These are phyloP conservation scores for Monilinia laxa DNA, from an alignment of 2,329 filamentous ascomycete genomes.

Conservation along the genomic window DNA sequence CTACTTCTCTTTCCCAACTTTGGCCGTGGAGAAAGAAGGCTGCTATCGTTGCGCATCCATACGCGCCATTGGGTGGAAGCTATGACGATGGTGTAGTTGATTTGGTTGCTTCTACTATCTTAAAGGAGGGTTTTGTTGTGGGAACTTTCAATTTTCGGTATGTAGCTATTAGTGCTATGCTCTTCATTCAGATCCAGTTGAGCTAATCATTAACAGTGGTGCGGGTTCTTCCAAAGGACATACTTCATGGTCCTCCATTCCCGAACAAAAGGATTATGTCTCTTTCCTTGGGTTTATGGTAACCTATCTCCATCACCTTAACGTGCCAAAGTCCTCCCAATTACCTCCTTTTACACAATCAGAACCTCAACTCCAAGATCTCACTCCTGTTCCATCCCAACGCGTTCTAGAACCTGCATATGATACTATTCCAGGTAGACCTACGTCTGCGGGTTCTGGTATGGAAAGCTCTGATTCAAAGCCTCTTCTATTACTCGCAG, in stretches of 20 bases:
- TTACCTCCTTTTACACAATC: conserved; percentile 26
- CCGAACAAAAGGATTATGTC: conserved; percentile 79
- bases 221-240: conserved; percentile 70
- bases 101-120: conserved; percentile 56
- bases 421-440: conserved; percentile 9
- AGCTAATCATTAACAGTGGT: conserved; percentile 56
- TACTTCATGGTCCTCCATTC: conserved; percentile 83
- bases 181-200: neutral
- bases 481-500: conserved; percentile 60
- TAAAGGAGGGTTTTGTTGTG: conserved; percentile 72
- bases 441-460: neutral
- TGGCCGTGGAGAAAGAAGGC: conserved; percentile 46
- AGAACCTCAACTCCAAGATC: conserved; percentile 29
- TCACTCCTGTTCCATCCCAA: conserved; percentile 36
- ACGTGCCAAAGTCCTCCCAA: conserved; percentile 8
- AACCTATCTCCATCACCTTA: conserved; percentile 63
- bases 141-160: conserved; percentile 92
- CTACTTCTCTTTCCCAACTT: conserved; percentile 29
- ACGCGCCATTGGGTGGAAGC: conserved; percentile 80
- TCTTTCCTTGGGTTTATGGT: conserved; percentile 79
- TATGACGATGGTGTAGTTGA: conserved; percentile 80
- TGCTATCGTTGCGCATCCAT: conserved; percentile 82
- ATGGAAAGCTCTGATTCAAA: neutral
- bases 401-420: conserved; percentile 25
- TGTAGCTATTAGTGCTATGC: neutral